Conservation (phyloP, 2,329 filamentous ascomycete genomes). For the Parafenestella ontariensis region DNA sequence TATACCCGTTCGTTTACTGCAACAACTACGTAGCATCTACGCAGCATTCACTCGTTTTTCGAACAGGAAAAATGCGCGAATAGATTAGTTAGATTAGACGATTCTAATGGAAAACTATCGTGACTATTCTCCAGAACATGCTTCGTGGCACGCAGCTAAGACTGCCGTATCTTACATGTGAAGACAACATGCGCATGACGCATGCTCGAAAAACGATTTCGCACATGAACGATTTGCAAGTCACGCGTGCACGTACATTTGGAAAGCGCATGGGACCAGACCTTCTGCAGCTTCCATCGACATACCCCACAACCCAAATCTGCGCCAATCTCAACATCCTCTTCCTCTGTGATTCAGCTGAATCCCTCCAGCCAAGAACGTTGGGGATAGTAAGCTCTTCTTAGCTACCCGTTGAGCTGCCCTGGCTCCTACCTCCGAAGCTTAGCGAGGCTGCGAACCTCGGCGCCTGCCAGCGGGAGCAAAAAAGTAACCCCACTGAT, state of each 20-base stretch:
- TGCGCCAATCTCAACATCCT: background rate
- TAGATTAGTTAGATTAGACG: background rate
- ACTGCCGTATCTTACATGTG: background rate
- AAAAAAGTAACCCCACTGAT: conserved; percentile 29
- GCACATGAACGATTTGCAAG: conserved; percentile 12
- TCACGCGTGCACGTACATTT: conserved; percentile 24
- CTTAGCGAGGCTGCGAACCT: conserved; percentile 27
- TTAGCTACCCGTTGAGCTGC: background rate
- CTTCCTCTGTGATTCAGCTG: background rate
- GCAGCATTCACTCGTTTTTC: background rate
- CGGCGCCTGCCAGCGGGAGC: conserved; percentile 22
- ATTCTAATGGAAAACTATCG: background rate
- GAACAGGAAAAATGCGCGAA: background rate
- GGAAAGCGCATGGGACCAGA: conserved; percentile 10
- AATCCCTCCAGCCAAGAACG: background rate
- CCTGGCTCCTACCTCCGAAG: conserved; percentile 12
- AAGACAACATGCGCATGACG: background rate
- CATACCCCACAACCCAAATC: background rate
- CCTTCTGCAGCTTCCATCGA: background rate
- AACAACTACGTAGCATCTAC: background rate
- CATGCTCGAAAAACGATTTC: background rate
- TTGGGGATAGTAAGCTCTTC: background rate
- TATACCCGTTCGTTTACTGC: background rate
- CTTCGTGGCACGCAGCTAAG: no score
- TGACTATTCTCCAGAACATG: no score